Conservation (phyloP, 2,329 filamentous ascomycete genomes). For the Nigrospora oryzae region DNA sequence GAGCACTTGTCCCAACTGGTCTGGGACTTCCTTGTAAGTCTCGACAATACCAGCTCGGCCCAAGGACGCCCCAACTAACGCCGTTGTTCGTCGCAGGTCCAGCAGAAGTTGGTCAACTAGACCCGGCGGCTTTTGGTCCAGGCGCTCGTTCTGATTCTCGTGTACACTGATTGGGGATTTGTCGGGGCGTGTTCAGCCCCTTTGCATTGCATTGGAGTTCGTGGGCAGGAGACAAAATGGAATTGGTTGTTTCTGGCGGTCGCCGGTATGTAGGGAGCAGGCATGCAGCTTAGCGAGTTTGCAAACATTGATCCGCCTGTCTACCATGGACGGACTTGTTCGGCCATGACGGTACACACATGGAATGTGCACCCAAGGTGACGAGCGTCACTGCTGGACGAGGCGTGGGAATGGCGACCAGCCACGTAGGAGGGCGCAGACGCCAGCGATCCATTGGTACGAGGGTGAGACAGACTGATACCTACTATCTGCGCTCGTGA, state of each 20-base stretch:
- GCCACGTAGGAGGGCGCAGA: too few species aligned
- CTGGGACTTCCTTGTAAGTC: slow-evolving; percentile 70
- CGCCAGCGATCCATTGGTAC: too few species aligned
- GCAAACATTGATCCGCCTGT: too few species aligned
- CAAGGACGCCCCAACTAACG: slow-evolving; percentile 2
- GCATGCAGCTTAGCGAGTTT: too few species aligned
- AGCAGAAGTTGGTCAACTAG: slow-evolving; percentile 16
- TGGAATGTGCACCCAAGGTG: too few species aligned
- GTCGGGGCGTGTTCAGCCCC: not conserved
- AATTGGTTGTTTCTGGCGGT: not conserved
- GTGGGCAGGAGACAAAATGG: not conserved
- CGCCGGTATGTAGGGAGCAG: too few species aligned
- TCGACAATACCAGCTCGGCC: not conserved
- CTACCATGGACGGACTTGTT: too few species aligned
- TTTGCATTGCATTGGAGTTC: slow-evolving; percentile 3
- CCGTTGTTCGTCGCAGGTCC: slow-evolving; percentile 9
- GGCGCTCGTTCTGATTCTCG: not conserved
- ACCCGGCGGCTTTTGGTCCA: not conserved
- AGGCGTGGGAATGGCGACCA: too few species aligned
- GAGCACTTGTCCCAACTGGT: slow-evolving; percentile 85
- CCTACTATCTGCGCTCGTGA: too few species aligned
- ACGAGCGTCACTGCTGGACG: too few species aligned
- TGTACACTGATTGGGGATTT: slow-evolving; percentile 1
- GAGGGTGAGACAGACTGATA: too few species aligned
- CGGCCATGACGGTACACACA: too few species aligned